Base-by-base conservation (phyloP, 192 early-diverging fungal species). In the Coemansia sp. region DNA sequence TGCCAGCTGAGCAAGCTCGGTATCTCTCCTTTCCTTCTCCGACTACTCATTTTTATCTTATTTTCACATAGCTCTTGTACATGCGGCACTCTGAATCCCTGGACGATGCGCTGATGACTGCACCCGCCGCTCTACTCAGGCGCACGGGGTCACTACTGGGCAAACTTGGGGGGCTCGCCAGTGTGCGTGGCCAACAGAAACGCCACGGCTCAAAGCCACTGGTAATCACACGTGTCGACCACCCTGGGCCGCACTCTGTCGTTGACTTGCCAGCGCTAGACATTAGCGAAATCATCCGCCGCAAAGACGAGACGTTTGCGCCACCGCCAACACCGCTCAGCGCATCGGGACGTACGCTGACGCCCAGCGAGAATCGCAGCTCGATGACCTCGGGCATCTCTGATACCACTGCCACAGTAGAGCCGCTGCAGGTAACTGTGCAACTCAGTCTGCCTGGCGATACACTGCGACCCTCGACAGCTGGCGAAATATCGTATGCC, bases 221-320 rank as follows among this genome's bases (percentile, higher is more conserved):
- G 24, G 44, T 60, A 16, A 76, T 81, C 51, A 76, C 74, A 18
- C 67, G 74, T 13, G 65, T 81, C 27, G 79, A 81, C 59, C 57
- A 57, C 36, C 54, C 63, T 12, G 61, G 70, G 43, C 29, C 20
- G 54, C 70, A 46, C 15, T 33, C 70, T 24, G 49, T 22, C 16
- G 67, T 20, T 1, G 68, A 70, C 27, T 33, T 72, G 52, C 77
- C 69, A 12, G 52, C 69, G 27, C 73, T 80, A 10, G 78, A 80
- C 52, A 71, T 80, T 27, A 49, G 68, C 68, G 69, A 71, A 33
- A 80, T 80, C 13, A 75, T 80, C 40, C 78, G 78, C 7, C 72
- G 61, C 65, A 74, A 72, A 36, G 78, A 74, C 43, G 64, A 71
- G 66, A 44, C 60, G 24, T 11, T 36, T 13, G 31, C 46, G 13